phyloP scores from a whole-genome alignment of 495 filamentous ascomycete species.

The Friedmanniomyces simplex region DNA sequence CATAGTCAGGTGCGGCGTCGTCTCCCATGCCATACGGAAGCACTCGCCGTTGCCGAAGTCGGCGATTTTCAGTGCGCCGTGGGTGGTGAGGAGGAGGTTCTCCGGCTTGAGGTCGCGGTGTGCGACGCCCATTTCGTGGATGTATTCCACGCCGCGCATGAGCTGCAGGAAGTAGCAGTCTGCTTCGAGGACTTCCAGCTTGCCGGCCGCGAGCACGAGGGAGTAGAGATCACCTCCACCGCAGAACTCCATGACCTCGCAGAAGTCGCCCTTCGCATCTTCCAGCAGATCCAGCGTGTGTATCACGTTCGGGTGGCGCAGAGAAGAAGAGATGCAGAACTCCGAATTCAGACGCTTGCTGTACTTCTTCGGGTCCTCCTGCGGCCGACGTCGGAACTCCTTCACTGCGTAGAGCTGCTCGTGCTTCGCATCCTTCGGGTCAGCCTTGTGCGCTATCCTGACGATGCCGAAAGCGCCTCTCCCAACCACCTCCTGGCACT shows the following conservation, averaged over 20 bases:
- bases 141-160: slow-evolving; percentile 98
- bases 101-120: slow-evolving; percentile 97
- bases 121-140: slow-evolving; percentile 99
- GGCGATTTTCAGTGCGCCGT: slow-evolving; percentile 90
- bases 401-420: slow-evolving; percentile 97
- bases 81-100: slow-evolving; percentile 86
- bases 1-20: slow-evolving; percentile 93
- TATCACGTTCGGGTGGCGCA: slow-evolving; percentile 96
- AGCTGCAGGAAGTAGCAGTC: slow-evolving; percentile 99
- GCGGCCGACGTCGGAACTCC: slow-evolving; percentile 87
- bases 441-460: slow-evolving; percentile 92
- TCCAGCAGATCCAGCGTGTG: slow-evolving; percentile 92
- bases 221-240: slow-evolving; percentile 96
- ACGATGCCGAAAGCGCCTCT: slow-evolving; percentile 96
- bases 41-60: slow-evolving; percentile 99
- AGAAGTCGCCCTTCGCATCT: slow-evolving; percentile 95
- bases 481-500: slow-evolving; percentile 97
- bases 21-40: slow-evolving; percentile 99
- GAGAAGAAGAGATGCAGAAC: slow-evolving; percentile 95
- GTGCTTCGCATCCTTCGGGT: slow-evolving; percentile 62
- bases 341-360: slow-evolving; percentile 95
- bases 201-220: slow-evolving; percentile 80
- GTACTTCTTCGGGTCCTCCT: slow-evolving; percentile 92
- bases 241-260: slow-evolving; percentile 99
- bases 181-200: slow-evolving; percentile 84